Evolutionary conservation across 148 eudicot species (phyloP), one percentile per base, ranked within the genome.

Genomic region (Amaranthus hypochondriacus): DNA sequence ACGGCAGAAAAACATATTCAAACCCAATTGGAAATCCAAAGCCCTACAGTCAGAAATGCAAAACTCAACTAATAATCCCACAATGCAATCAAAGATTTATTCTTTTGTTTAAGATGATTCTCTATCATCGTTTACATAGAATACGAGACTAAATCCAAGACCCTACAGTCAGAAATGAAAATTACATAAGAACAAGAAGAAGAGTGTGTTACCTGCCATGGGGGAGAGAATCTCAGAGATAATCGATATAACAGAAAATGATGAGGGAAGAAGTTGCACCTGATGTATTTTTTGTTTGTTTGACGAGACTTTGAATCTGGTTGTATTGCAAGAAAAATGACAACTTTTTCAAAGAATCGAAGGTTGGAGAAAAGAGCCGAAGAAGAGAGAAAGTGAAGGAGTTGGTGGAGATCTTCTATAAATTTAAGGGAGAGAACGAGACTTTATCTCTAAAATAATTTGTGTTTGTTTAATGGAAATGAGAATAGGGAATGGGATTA

Each of bases 201-300:
- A 50, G 2, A 43, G 15, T 46, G 8, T 43, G 39, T 53, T n/a
- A 73, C 76, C 76, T 73, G 76, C 61, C 76, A 73, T 73, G n/a
- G 76, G 48, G 48, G 28, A 21, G 39, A 28, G 48, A 61, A 3
- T 52, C 4, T 69, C 12, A 14, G 59, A 54, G 18, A 3, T 48
- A 7, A 43, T 7, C 11, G 2, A 65, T 2, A 46, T 5, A 5
- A 66, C 5, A n/a, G 53, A 48, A 65, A 65, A 18, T 47, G 52
- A 65, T 48, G 8, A 65, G 39, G 39, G 39, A 28, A 28, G 39
- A 28, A 28, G 39, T 28, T 28, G 39, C 39, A 28, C 39, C 39
- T 28, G 39, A 28, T 28, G 39, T 28, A 28, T 28, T 28, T 28
- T 28, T 28, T 28, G 39, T 28, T 28, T 28, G 39, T 28, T 28